phyloP scores from a whole-genome alignment of 1,284 basidiomycete species.

The Stereum hirsutum region DNA sequence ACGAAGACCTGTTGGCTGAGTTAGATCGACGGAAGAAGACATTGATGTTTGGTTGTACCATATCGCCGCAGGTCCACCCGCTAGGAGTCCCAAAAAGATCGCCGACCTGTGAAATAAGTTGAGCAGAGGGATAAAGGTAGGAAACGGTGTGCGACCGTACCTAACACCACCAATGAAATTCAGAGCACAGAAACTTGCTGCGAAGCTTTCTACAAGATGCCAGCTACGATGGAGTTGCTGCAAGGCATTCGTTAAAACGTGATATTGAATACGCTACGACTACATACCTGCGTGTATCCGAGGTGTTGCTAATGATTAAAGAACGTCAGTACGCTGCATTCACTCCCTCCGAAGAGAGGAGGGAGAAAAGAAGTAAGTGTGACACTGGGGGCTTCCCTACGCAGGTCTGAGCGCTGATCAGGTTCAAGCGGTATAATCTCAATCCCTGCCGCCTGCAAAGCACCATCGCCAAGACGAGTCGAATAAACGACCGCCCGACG shows the following conservation, averaged over 20 bases:
- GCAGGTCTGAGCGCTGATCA: slow-evolving; percentile 93
- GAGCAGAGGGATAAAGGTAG: not conserved
- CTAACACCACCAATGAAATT: slow-evolving; percentile 83
- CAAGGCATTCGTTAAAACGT: slow-evolving; percentile 2
- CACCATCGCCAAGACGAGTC: slow-evolving; percentile 12
- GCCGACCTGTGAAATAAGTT: slow-evolving; percentile 40
- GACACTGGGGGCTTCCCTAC: slow-evolving; percentile 86
- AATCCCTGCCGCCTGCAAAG: slow-evolving; percentile 41
- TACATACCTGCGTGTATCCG: slow-evolving; percentile 71
- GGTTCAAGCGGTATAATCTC: slow-evolving; percentile 94
- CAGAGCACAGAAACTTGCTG: slow-evolving; percentile 75
- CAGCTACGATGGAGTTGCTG: slow-evolving; percentile 79
- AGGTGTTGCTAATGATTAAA: slow-evolving; percentile 47
- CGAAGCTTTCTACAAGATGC: slow-evolving; percentile 75
- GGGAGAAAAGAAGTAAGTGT: slow-evolving; percentile 32
- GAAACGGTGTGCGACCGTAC: slow-evolving; percentile 25
- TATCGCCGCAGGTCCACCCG: slow-evolving; percentile 79
- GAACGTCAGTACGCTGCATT: slow-evolving; percentile 38
- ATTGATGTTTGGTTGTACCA: slow-evolving; percentile 33
- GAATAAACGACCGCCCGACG: not conserved
- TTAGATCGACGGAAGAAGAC: not conserved
- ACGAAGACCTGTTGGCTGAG: slow-evolving; percentile 54
- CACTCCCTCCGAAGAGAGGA: slow-evolving; percentile 27
- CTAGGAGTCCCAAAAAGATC: slow-evolving; percentile 72
- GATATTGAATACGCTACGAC: not conserved